Percentiles rank a stretch among this genome's conserved stretches.
phyloP scores from a whole-genome alignment of 495 filamentous ascomycete genomes.

The Xylaria sp. region DNA sequence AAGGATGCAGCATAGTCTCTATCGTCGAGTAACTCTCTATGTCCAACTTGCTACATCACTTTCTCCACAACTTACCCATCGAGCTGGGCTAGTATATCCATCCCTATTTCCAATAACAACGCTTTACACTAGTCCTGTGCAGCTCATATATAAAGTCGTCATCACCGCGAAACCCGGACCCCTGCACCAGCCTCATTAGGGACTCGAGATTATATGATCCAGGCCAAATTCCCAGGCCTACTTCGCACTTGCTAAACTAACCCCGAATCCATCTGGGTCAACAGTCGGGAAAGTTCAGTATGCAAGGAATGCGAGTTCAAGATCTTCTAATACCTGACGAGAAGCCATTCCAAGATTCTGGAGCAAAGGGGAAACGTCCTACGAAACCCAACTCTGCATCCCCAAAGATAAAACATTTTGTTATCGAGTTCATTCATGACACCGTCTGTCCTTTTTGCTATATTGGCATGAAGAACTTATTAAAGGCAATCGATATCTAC shows the following conservation, averaged over 20 bases:
- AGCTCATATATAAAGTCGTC: not conserved
- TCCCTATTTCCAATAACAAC: not conserved
- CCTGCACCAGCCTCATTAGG: not conserved
- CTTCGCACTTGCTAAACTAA: not conserved
- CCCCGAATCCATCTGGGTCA: not conserved
- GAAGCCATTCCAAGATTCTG: conserved; percentile 3
- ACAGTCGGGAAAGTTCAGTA: conserved; percentile 20
- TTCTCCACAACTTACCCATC: conserved; percentile 20
- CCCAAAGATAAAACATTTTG: conserved; percentile 49
- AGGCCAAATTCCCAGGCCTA: not conserved
- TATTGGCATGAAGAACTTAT: conserved; percentile 75
- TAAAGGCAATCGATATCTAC: conserved; percentile 69
- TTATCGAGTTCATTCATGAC: conserved; percentile 78
- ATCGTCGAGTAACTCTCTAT: conserved; percentile 7
- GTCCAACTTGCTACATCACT: conserved; percentile 1
- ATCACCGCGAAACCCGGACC: not conserved
- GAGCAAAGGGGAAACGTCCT: conserved; percentile 3
- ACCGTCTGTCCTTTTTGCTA: conserved; percentile 89
- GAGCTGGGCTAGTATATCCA: not conserved
- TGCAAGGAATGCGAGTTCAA: conserved; percentile 26
- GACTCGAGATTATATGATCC: not conserved
- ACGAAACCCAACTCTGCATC: conserved; percentile 2
- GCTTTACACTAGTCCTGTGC: not conserved
- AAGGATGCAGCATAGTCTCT: conserved; percentile 11
- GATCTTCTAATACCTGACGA: conserved; percentile 29